Conservation (phyloP, 768 basidiomycete species). For the Pleurotus ostreatus region DNA sequence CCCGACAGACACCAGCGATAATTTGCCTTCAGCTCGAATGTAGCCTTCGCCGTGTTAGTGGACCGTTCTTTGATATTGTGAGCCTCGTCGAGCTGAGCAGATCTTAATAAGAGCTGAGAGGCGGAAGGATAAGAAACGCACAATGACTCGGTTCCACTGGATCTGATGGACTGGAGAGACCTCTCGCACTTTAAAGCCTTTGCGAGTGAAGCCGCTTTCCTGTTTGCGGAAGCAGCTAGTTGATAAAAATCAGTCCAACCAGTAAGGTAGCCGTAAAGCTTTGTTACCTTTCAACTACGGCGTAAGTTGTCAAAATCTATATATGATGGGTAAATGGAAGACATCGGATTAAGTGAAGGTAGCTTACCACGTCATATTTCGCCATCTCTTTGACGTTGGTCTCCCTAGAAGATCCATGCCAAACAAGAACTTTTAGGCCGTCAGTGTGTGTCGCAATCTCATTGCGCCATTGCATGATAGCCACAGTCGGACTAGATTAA, state of each 20-base stretch:
- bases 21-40: constrained; percentile 79
- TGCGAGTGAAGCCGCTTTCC: constrained; percentile 86
- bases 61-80: constrained; percentile 97
- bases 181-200: constrained; percentile 81
- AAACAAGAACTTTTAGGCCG: constrained; percentile 82
- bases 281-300: constrained; percentile 68
- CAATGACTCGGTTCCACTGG: constrained; percentile 79
- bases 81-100: constrained; percentile 80
- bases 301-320: constrained; percentile 81
- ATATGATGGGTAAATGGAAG: neutral
- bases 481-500: constrained; percentile 43
- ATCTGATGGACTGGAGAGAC: constrained; percentile 81
- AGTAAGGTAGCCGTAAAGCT: too few species aligned
- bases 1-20: constrained; percentile 96
- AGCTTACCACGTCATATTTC: constrained; percentile 82
- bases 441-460: constrained; percentile 87
- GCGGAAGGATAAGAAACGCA: constrained; percentile 28
- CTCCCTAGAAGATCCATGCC: constrained; percentile 82
- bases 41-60: constrained; percentile 95
- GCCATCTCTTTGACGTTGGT: constrained; percentile 62
- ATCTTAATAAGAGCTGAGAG: constrained; percentile 1
- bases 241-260: neutral
- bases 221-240: constrained; percentile 86
- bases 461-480: constrained; percentile 84
- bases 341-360: neutral